A percentile compares a stretch with the other conserved stretches of the same genome.
Evolutionary conservation across 306 rosid species (phyloP).

Genomic region (Ziziphus jujuba): DNA sequence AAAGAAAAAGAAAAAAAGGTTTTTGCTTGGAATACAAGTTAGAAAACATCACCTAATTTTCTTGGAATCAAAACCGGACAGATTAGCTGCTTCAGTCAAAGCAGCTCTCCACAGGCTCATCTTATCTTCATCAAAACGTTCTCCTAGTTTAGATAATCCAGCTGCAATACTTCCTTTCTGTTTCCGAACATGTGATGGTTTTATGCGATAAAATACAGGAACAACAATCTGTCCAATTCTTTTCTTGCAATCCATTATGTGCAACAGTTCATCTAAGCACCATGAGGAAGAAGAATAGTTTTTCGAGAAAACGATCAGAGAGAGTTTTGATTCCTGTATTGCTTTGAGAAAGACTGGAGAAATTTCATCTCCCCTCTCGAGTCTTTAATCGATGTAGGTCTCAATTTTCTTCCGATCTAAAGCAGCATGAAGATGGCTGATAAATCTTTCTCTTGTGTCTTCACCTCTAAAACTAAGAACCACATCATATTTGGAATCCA

Average conservation of each 20-base stretch:
- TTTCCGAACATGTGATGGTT: neutral
- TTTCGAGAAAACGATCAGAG: slow-evolving; percentile 13
- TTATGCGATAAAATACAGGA: neutral
- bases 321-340: neutral
- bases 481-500: slow-evolving; percentile 13
- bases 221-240: neutral
- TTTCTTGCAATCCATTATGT: neutral
- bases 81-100: neutral
- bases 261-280: slow-evolving; percentile 24
- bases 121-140: neutral
- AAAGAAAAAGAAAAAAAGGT: too few relatives aligned
- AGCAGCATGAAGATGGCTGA: slow-evolving; percentile 3
- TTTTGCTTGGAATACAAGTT: too few relatives aligned
- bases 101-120: neutral
- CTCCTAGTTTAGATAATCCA: too few relatives aligned
- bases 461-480: slow-evolving; percentile 17
- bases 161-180: neutral
- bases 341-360: neutral
- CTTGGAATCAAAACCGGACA: neutral
- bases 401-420: neutral
- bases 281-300: slow-evolving; percentile 15
- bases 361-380: slow-evolving; percentile 12
- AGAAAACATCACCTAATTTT: neutral
- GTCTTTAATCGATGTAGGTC: slow-evolving; percentile 2
- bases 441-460: neutral